phyloP scores from a whole-genome alignment of 371 early-diverging fungal genomes.

The Lichtheimia hyalospora region DNA sequence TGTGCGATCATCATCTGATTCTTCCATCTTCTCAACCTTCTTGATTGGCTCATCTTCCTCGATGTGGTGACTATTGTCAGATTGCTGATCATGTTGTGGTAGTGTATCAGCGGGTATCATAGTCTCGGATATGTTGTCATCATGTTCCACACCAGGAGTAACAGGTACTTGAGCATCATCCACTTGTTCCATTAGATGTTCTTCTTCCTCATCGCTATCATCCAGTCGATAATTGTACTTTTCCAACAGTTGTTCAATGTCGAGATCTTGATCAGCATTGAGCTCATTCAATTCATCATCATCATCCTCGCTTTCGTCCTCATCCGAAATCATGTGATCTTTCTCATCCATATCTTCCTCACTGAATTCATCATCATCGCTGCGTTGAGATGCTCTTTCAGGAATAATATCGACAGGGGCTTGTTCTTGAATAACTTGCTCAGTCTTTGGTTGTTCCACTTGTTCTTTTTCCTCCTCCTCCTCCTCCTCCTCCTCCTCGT shows the following conservation, averaged over 20 bases:
- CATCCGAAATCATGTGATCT: constrained; percentile 36
- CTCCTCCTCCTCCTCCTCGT: neutral
- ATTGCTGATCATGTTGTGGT: neutral
- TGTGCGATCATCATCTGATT: constrained; percentile 41
- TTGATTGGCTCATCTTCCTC: constrained; percentile 9
- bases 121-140: neutral
- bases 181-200: constrained; percentile 1
- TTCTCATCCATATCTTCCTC: constrained; percentile 25
- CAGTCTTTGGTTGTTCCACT: neutral
- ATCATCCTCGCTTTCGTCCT: constrained; percentile 27
- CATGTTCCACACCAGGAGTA: constrained; percentile 2
- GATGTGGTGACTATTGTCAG: constrained; percentile 1
- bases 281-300: constrained; percentile 34
- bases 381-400: constrained; percentile 9
- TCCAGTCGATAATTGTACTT: constrained; percentile 46
- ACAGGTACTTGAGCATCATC: constrained; percentile 1
- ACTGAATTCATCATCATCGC: constrained; percentile 3
- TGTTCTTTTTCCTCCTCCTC: neutral
- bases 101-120: neutral
- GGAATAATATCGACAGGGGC: neutral
- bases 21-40: constrained; percentile 15
- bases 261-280: constrained; percentile 41
- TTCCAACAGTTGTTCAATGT: constrained; percentile 54
- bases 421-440: constrained; percentile 23
- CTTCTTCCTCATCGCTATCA: constrained; percentile 18